Evolutionary conservation across 2,329 filamentous ascomycete genomes (phyloP).

Genomic region (Fusarium liriodendri): DNA sequence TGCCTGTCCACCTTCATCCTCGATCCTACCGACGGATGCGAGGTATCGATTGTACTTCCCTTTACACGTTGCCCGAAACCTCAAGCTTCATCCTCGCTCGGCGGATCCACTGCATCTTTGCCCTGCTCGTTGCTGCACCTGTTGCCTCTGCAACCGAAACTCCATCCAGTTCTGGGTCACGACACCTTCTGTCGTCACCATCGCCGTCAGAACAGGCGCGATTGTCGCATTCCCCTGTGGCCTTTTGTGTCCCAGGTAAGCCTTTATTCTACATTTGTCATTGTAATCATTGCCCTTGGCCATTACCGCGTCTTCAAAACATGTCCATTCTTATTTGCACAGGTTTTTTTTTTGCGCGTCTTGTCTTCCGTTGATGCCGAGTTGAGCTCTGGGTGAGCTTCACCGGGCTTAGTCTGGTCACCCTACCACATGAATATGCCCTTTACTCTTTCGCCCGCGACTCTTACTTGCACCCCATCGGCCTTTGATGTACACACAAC

Average conservation of each 20-base stretch:
- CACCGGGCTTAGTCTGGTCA: neutral
- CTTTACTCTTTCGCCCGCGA: neutral
- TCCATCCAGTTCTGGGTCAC: conserved; percentile 11
- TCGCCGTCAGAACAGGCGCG: conserved; percentile 29
- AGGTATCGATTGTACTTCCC: conserved; percentile 38
- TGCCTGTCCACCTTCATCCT: conserved; percentile 34
- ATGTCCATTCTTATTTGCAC: conserved; percentile 3
- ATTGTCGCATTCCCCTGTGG: conserved; percentile 29
- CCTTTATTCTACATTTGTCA: conserved; percentile 11
- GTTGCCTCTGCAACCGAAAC: conserved; percentile 15
- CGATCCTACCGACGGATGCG: conserved; percentile 28
- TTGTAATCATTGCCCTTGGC: neutral
- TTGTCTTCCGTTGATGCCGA: conserved; percentile 31
- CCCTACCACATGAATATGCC: neutral
- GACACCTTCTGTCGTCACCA: conserved; percentile 34
- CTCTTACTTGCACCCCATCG: conserved; percentile 1
- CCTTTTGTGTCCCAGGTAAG: conserved; percentile 23
- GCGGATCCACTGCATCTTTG: conserved; percentile 43
- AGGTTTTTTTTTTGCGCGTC: conserved; percentile 21
- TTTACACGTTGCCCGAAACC: conserved; percentile 21
- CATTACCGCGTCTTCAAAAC: neutral
- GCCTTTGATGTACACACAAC: conserved; percentile 11
- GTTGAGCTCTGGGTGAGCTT: conserved; percentile 24
- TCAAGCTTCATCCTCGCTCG: conserved; percentile 29
- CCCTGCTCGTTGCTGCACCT: conserved; percentile 18